Evolutionary conservation across 495 filamentous ascomycete genomes (phyloP).

Genomic region (Penicillium roqueforti): DNA sequence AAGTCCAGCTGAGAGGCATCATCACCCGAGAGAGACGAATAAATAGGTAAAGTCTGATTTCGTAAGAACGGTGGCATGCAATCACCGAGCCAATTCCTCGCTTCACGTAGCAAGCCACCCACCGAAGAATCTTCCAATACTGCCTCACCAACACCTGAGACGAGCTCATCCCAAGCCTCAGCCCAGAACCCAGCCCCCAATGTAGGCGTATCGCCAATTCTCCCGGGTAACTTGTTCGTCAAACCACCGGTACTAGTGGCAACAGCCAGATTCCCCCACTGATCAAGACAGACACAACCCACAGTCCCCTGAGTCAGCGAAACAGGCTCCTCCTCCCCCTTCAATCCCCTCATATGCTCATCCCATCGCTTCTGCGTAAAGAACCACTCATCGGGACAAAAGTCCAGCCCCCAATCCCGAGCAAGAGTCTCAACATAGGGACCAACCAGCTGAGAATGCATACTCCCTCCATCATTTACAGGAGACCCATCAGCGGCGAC

Average conservation of each 20-base stretch:
- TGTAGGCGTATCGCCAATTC: slow-evolving; percentile 85
- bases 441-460: slow-evolving; percentile 67
- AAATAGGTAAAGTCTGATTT: slow-evolving; percentile 2
- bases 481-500: slow-evolving; percentile 28
- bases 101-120: slow-evolving; percentile 1
- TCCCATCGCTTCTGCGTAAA: slow-evolving; percentile 78
- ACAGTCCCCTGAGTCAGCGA: slow-evolving; percentile 69
- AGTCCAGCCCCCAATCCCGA: slow-evolving; percentile 60
- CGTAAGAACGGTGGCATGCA: slow-evolving; percentile 44
- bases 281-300: slow-evolving; percentile 76
- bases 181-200: slow-evolving; percentile 89
- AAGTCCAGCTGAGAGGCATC: not conserved
- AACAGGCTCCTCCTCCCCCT: slow-evolving; percentile 35
- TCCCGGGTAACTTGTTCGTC: slow-evolving; percentile 82
- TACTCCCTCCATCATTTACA: slow-evolving; percentile 40
- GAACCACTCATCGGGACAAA: slow-evolving; percentile 68
- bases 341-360: slow-evolving; percentile 67
- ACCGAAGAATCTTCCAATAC: not conserved
- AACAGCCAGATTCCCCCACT: slow-evolving; percentile 64
- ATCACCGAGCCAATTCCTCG: slow-evolving; percentile 37
- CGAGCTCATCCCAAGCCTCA: slow-evolving; percentile 63
- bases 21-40: slow-evolving; percentile 5
- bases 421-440: slow-evolving; percentile 64
- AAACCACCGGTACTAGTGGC: slow-evolving; percentile 86
- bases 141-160: not conserved